Percentiles rank a stretch among this genome's conserved stretches.
phyloP scores from a whole-genome alignment of 108 stramenopile species.

The Pseudonitzschia multiseries region DNA sequence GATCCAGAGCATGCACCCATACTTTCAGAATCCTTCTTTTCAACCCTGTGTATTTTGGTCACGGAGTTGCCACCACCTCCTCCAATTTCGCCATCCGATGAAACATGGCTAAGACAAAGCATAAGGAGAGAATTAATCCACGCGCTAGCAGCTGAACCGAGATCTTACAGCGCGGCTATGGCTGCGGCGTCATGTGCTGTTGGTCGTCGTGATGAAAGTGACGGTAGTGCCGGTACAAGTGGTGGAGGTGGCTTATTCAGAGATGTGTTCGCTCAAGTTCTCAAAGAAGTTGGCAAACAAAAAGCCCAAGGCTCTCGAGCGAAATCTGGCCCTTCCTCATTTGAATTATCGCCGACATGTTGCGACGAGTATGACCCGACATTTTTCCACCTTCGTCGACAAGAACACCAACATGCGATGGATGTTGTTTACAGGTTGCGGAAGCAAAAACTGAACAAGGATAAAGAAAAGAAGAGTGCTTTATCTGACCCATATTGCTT shows the following conservation, averaged over 20 bases:
- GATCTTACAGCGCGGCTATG: slow-evolving; percentile 89
- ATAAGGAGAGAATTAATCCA: slow-evolving; percentile 88
- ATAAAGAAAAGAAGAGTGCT: slow-evolving; percentile 12
- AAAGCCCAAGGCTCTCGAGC: slow-evolving; percentile 66
- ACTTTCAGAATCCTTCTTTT: slow-evolving; percentile 82
- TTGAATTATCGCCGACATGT: slow-evolving; percentile 72
- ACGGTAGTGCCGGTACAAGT: slow-evolving; percentile 58
- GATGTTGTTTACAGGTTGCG: slow-evolving; percentile 81
- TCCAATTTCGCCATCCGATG: slow-evolving; percentile 55
- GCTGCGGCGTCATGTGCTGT: slow-evolving; percentile 71
- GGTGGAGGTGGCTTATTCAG: slow-evolving; percentile 65
- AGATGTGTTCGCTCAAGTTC: slow-evolving; percentile 69
- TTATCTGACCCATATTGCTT: slow-evolving; percentile 49
- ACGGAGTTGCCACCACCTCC: slow-evolving; percentile 87
- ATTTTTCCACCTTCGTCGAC: slow-evolving; percentile 80
- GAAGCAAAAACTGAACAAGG: slow-evolving; percentile 58
- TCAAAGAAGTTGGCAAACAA: slow-evolving; percentile 68
- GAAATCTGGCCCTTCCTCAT: slow-evolving; percentile 68
- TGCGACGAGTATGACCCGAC: slow-evolving; percentile 92
- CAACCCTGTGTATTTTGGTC: slow-evolving; percentile 78
- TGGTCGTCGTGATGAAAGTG: slow-evolving; percentile 73
- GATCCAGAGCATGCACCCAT: slow-evolving; percentile 82
- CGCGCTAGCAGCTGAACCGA: slow-evolving; percentile 83
- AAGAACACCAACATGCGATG: slow-evolving; percentile 95
- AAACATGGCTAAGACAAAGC: slow-evolving; percentile 58